A percentile compares a stretch with the other conserved stretches of the same genome.
phyloP scores from a whole-genome alignment of 306 rosid species.

The Castanea crenata region DNA sequence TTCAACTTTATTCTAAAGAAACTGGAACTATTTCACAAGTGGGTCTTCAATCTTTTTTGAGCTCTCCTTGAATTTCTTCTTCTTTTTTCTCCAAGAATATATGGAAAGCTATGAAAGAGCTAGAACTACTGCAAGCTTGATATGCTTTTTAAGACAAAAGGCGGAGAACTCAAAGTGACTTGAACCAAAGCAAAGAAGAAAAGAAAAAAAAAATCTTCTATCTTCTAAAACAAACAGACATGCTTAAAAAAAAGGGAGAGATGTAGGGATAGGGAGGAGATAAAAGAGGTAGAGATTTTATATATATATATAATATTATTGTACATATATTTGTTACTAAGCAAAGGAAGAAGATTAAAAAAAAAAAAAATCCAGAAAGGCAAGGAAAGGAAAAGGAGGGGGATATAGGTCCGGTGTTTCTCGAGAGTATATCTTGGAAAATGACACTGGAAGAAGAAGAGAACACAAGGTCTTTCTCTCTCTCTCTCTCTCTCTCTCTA shows the following conservation, averaged over 20 bases:
- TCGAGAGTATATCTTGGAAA: slow-evolving; percentile 78
- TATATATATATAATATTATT: too few species aligned
- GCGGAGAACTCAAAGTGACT: slow-evolving; percentile 6
- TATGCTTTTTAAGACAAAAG: slow-evolving; percentile 11
- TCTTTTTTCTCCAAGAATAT: not conserved
- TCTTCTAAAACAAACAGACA: slow-evolving; percentile 48
- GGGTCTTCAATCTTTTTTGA: not conserved
- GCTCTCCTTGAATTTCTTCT: not conserved
- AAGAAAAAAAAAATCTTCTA: slow-evolving; percentile 4
- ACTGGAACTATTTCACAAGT: slow-evolving; percentile 24
- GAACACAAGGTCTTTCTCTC: slow-evolving; percentile 30
- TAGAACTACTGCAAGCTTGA: not conserved
- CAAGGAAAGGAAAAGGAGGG: slow-evolving; percentile 33
- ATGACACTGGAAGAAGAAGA: slow-evolving; percentile 65
- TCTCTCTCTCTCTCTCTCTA: slow-evolving; percentile 19
- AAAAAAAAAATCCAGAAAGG: slow-evolving; percentile 36
- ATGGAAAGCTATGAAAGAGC: slow-evolving; percentile 22
- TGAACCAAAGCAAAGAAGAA: not conserved
- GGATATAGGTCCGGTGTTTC: slow-evolving; percentile 50
- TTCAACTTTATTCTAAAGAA: slow-evolving; percentile 14
- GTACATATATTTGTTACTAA: slow-evolving; percentile 1
- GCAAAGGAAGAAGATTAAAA: slow-evolving; percentile 19
- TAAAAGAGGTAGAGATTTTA: not conserved
- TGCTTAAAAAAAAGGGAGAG: slow-evolving; percentile 26
- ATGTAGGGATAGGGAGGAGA: slow-evolving; percentile 16